Evolutionary conservation across 225 moss, liverwort and hornwort genomes (phyloP).

Genomic region (Straminergon stramineum): DNA sequence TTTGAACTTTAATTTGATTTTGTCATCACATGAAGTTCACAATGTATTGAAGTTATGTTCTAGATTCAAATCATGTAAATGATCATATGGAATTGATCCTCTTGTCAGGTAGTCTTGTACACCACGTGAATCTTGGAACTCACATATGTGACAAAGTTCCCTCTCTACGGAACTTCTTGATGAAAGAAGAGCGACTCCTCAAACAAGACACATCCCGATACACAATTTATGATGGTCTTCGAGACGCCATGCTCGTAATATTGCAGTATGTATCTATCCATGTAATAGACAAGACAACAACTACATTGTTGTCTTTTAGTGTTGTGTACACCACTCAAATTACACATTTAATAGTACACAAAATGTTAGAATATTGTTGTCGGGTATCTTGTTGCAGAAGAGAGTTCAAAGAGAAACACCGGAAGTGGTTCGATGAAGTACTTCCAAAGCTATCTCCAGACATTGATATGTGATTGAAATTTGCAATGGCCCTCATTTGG

Average conservation of each 20-base stretch:
- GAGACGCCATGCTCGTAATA: slow-evolving; percentile 83
- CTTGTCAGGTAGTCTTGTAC: slow-evolving; percentile 58
- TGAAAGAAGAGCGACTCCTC: slow-evolving; percentile 50
- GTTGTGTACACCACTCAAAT: not conserved
- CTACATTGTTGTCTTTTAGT: not conserved
- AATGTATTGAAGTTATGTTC: not conserved
- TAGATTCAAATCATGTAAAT: not conserved
- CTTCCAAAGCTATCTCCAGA: slow-evolving; percentile 59
- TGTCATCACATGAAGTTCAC: not conserved
- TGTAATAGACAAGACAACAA: not conserved
- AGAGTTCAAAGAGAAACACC: slow-evolving; percentile 62
- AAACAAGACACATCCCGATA: slow-evolving; percentile 49
- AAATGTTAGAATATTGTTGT: not conserved
- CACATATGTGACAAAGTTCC: slow-evolving; percentile 59
- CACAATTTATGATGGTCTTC: slow-evolving; percentile 48
- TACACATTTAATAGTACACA: not conserved
- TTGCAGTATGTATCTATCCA: slow-evolving; percentile 22
- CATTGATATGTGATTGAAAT: slow-evolving; percentile 54
- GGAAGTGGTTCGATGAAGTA: slow-evolving; percentile 59
- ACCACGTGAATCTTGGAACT: slow-evolving; percentile 74
- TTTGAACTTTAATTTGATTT: not conserved
- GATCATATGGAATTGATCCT: slow-evolving; percentile 16
- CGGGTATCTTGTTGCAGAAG: slow-evolving; percentile 27
- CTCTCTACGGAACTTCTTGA: slow-evolving; percentile 54
- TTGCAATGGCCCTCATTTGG: slow-evolving; percentile 65